phyloP scores from a whole-genome alignment of 78 protist genomes.

The Dictyostelium purpureum region DNA sequence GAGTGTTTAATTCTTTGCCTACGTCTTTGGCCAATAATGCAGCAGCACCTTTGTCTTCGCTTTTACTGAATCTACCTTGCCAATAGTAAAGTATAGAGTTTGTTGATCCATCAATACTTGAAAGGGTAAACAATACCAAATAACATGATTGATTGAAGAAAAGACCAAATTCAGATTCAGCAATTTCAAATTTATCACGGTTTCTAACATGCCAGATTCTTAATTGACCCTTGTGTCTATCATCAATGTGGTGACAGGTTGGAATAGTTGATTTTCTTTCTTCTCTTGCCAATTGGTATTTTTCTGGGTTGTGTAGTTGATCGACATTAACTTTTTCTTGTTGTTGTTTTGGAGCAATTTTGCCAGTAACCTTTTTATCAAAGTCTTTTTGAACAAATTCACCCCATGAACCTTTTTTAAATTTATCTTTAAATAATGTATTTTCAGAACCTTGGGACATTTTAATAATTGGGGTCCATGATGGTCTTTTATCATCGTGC shows the following conservation, averaged over 20 bases:
- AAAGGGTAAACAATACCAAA: slow-evolving; percentile 23
- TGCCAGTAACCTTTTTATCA: background rate
- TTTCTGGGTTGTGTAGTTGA: slow-evolving; percentile 29
- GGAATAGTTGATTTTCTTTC: slow-evolving; percentile 14
- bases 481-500: slow-evolving; percentile 17
- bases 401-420: slow-evolving; percentile 33
- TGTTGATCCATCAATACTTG: background rate
- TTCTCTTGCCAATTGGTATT: slow-evolving; percentile 13
- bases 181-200: background rate
- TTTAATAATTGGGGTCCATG: slow-evolving; percentile 30
- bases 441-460: slow-evolving; percentile 28
- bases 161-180: slow-evolving; percentile 18
- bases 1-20: background rate
- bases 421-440: slow-evolving; percentile 12
- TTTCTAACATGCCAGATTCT: slow-evolving; percentile 25
- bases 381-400: background rate
- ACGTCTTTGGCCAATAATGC: slow-evolving; percentile 36
- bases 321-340: slow-evolving; percentile 40
- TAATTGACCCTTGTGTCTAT: slow-evolving; percentile 5
- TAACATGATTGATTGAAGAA: slow-evolving; percentile 22
- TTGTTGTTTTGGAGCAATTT: background rate
- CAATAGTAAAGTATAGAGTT: slow-evolving; percentile 8
- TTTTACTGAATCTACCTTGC: slow-evolving; percentile 19
- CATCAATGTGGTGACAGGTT: background rate
- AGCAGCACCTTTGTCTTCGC: slow-evolving; percentile 19